Conservation (phyloP, 768 basidiomycete genomes). For the Suillus luteus region DNA sequence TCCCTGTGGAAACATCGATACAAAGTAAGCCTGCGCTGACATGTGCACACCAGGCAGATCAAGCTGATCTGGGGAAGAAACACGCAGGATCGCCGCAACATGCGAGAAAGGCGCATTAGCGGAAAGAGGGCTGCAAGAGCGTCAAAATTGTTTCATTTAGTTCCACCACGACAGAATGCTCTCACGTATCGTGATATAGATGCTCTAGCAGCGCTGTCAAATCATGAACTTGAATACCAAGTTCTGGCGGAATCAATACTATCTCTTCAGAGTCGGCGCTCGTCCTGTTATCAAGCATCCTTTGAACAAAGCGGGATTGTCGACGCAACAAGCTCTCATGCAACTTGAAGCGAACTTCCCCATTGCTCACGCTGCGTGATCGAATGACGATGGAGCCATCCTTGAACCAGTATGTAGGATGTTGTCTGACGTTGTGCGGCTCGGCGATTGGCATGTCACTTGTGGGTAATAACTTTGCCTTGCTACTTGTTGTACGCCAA, state of each 20-base stretch:
- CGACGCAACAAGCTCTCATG: conserved; percentile 54
- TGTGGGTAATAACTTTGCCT: background rate
- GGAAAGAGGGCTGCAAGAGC: conserved; percentile 46
- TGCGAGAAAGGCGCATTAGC: conserved; percentile 45
- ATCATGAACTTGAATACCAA: conserved; percentile 45
- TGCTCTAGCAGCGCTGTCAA: conserved; percentile 60
- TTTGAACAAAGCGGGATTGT: conserved; percentile 43
- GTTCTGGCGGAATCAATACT: conserved; percentile 38
- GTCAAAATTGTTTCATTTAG: conserved; percentile 3
- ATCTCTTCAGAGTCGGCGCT: conserved; percentile 11
- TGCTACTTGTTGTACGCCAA: conserved; percentile 7
- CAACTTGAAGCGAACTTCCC: conserved; percentile 50
- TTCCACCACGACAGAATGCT: conserved; percentile 18
- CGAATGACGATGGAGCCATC: conserved; percentile 62
- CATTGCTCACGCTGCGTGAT: conserved; percentile 32
- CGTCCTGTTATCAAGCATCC: conserved; percentile 12
- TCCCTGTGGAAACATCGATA: conserved; percentile 50
- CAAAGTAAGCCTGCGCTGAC: conserved; percentile 44
- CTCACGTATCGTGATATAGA: conserved; percentile 70
- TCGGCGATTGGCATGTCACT: background rate
- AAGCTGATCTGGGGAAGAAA: conserved; percentile 55
- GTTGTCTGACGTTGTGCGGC: conserved; percentile 24
- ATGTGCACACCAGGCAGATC: conserved; percentile 57
- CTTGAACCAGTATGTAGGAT: conserved; percentile 64
- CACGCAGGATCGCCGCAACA: conserved; percentile 57